phyloP scores from a whole-genome alignment of 208 protist genomes.

The Wallacemonas sp. region DNA sequence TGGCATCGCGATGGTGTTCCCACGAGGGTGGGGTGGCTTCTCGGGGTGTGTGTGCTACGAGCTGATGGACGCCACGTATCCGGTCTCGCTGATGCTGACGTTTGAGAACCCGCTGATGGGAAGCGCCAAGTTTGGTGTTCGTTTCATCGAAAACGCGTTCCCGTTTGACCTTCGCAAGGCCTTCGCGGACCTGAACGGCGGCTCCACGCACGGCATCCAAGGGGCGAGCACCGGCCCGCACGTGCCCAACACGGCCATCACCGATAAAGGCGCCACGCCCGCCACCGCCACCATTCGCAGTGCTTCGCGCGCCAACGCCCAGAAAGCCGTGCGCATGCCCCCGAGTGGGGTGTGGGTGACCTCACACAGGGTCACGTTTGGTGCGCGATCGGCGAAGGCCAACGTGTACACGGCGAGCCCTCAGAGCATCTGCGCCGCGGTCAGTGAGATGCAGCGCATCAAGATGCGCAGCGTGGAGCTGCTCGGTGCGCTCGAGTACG shows the following conservation, averaged over 20 bases:
- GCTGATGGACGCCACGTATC: constrained; percentile 23
- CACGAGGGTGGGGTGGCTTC: constrained; percentile 66
- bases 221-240: constrained; percentile 14
- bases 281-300: constrained; percentile 5
- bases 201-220: constrained; percentile 32
- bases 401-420: constrained; percentile 15
- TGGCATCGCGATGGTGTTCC: constrained; percentile 59
- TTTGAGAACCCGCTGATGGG: constrained; percentile 72
- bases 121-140: constrained; percentile 59
- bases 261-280: neutral
- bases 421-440: constrained; percentile 42
- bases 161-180: constrained; percentile 33
- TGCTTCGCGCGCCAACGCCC: constrained; percentile 12
- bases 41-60: constrained; percentile 68
- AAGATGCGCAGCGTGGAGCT: constrained; percentile 65
- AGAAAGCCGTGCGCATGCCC: constrained; percentile 12
- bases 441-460: constrained; percentile 48
- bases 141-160: constrained; percentile 42
- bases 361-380: constrained; percentile 23
- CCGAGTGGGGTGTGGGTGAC: constrained; percentile 27
- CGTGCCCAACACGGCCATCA: neutral
- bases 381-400: constrained; percentile 33
- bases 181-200: constrained; percentile 33
- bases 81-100: constrained; percentile 5
- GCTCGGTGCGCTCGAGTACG: constrained; percentile 73